Percentiles rank a stretch among this genome's conserved stretches.
These are phyloP conservation scores for Mucor irregularis DNA, from an alignment of 371 early-diverging fungal species.

Conservation along the genomic window DNA sequence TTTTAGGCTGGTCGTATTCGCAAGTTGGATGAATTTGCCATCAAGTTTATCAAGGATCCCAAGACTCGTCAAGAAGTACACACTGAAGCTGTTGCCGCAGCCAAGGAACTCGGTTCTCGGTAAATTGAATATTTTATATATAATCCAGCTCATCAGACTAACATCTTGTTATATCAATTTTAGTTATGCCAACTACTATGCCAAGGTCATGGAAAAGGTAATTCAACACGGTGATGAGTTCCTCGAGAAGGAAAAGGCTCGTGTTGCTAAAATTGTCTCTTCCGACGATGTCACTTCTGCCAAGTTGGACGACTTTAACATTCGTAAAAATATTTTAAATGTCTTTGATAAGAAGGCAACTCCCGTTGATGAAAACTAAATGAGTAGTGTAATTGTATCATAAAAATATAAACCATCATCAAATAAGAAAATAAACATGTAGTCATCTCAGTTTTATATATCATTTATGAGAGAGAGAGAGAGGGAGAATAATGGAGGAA, in stretches of 20 bases:
- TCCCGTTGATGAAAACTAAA: conserved; percentile 43
- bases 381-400: background rate
- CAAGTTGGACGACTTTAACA: conserved; percentile 76
- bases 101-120: conserved; percentile 29
- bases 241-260: conserved; percentile 63
- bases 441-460: background rate
- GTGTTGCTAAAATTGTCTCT: conserved; percentile 69
- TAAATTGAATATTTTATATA: too few relatives aligned
- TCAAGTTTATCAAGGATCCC: conserved; percentile 56
- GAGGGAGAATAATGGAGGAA: background rate
- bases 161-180: too few relatives aligned
- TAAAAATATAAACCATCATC: background rate
- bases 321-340: conserved; percentile 74
- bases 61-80: conserved; percentile 41
- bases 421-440: background rate
- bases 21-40: conserved; percentile 66
- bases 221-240: conserved; percentile 57
- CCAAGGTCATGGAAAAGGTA: conserved; percentile 75
- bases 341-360: conserved; percentile 51
- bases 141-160: too few relatives aligned
- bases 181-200: conserved; percentile 74
- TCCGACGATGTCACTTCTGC: conserved; percentile 58
- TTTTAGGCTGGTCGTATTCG: conserved; percentile 78
- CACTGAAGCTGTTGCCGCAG: conserved; percentile 36
- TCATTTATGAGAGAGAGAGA: background rate